Percentiles rank a stretch among this genome's conserved stretches.
These are phyloP conservation scores for Salix koriyanagi DNA, from an alignment of 345 rosid genomes.

Conservation along the genomic window DNA sequence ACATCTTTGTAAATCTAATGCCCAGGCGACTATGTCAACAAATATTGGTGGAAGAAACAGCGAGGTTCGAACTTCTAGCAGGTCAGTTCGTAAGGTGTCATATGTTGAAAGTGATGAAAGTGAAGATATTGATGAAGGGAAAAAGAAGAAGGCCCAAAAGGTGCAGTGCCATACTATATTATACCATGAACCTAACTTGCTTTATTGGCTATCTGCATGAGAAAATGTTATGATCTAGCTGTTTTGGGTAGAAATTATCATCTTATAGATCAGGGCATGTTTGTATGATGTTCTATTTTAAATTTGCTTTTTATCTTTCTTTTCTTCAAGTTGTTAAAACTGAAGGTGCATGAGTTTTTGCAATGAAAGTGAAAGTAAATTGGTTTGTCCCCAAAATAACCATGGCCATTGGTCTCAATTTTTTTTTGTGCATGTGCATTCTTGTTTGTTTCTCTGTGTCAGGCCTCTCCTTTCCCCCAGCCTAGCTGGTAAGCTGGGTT, in stretches of 20 bases:
- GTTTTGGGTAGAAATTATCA: background rate
- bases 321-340: background rate
- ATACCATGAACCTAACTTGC: background rate
- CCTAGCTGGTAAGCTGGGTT: background rate
- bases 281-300: background rate
- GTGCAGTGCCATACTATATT: conserved; percentile 31
- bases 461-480: background rate
- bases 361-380: background rate
- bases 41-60: conserved; percentile 43
- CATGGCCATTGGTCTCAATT: background rate
- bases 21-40: conserved; percentile 36
- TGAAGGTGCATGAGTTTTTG: background rate
- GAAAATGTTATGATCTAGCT: background rate
- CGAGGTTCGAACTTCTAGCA: conserved; percentile 83
- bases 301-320: background rate
- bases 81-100: conserved; percentile 93
- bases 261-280: background rate
- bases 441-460: background rate
- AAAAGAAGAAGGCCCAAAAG: conserved; percentile 70
- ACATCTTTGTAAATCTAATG: conserved; percentile 56
- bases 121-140: conserved; percentile 84
- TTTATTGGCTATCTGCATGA: background rate
- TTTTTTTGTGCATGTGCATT: background rate
- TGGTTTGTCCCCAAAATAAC: background rate
- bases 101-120: conserved; percentile 99